Base-by-base conservation (phyloP, 306 rosid genomes). In the Mimosa bimucronata region DNA sequence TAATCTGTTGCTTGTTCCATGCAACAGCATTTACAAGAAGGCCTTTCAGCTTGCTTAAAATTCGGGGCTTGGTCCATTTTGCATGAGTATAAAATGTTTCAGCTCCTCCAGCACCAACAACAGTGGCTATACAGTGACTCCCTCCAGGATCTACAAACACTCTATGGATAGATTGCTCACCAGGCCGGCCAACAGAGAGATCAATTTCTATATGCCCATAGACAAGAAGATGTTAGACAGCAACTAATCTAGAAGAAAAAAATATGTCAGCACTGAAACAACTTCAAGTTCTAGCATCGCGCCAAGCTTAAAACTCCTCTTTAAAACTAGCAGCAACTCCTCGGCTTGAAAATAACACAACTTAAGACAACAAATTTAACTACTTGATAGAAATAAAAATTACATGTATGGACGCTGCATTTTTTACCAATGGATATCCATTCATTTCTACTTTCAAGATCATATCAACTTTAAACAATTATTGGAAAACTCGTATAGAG, bases 111-210 rank as follows among this genome's bases (percentile, higher is more conserved):
- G 74, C 80, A 57, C 98, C 98, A 78, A 87, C 86, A 77, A 92
- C 87, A 23, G 91, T 89, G 77, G 96, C 92, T 80, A 95, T 92
- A 76, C 97, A 92, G 77, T 95, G 98, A 82, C 98, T 90, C 73
- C 98, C 98, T 60, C 98, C 98, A 62, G 98, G 94, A 90, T 92
- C 98, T 79, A 92, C 97, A 85, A 92, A 95, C 26, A 95, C 92
- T 71, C 96, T 90, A 83, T 95, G 98, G 86, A 95, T 92, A 26
- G 98, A 95, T 79, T 91, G 97, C 79, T 95, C 98, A 55, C 97
- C 98, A 11, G 97, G 89, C 72, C 97, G 94, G 61, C 98, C 98
- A 19, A 75, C 90, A 42, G 94, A 88, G 50, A 95, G 97, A 87
- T 94, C 98, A 79, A 89, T 79, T 74, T 95, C 98, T 95, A 82